Conservation (phyloP, 495 filamentous ascomycete species). For the Aspergillus leporis region DNA sequence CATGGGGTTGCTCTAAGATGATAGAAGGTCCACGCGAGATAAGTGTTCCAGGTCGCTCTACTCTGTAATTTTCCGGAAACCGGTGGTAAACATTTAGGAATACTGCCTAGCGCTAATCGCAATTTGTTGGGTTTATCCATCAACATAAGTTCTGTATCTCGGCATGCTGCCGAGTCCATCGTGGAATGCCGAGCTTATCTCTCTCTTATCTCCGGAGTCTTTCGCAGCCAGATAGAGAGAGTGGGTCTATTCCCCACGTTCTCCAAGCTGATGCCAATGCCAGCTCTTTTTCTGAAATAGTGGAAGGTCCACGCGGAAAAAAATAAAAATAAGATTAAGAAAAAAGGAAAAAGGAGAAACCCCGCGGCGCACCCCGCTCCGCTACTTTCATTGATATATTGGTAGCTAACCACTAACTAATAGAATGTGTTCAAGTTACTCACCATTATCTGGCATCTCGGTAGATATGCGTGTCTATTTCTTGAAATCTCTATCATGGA, state of each 20-base stretch:
- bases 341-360: no score
- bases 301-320: slow-evolving; percentile 3
- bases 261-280: background rate
- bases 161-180: background rate
- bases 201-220: background rate
- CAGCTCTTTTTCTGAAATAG: background rate
- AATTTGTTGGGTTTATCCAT: background rate
- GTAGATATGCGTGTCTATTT: no score
- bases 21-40: slow-evolving; percentile 28
- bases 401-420: no score
- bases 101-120: background rate
- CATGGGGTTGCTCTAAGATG: slow-evolving; percentile 16
- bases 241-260: background rate
- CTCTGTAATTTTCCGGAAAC: background rate
- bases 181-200: background rate
- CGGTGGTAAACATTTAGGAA: background rate
- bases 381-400: no score
- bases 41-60: background rate
- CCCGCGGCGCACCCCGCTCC: no score
- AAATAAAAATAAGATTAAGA: background rate
- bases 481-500: no score
- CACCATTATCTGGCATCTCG: no score
- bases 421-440: no score
- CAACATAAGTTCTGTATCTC: background rate
- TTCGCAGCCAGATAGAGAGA: background rate